Evolutionary conservation across 768 basidiomycete species (phyloP), one percentile per base, ranked within the genome.

Genomic region (Chiua virens): DNA sequence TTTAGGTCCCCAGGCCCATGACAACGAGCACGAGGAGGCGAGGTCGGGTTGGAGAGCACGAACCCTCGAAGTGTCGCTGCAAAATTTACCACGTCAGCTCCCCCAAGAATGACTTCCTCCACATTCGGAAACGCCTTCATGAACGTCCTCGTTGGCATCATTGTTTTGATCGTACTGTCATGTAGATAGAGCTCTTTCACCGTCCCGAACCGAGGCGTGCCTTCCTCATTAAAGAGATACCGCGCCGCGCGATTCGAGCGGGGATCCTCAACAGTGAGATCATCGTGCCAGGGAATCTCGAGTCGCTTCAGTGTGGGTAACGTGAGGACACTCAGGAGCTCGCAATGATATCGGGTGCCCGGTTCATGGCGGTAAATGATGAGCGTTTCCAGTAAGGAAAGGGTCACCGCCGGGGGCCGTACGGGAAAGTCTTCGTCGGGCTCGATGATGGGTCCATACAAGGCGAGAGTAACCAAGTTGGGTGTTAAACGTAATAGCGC

Each of bases 281-380:
- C 53, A 2, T 62, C 54, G 17, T 56, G 53, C 58, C 55, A 62
- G 3, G 50, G 58, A 22, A 61, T 52, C 34, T 57, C 58, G 23
- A 62, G 53, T 22, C 14, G 49, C 38, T 42, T 50, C 23, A 58
- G 53, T 21, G 13, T 30, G 7, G 62, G 59, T 21, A 10, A n/a
- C 1, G 14, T 36, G 36, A 64, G 44, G 6, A 52, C 42, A 7
- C 48, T 53, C 10, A 61, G 36, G 36, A 58, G 51, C 20, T 49
- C 48, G 30, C 36, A 52, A 13, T 56, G 58, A 36, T 60, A 63
- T 35, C 57, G 48, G n/a, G 49, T 22, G 6, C 44, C 57, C 2
- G 57, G 52, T 14, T 48, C 44, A 20, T 45, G 50, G n/a, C 55
- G 59, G 41, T 57, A 52, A 28, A 64, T 43, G 44, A 61, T 36